These are phyloP conservation scores for Tolypocladium ovalisporum DNA, from an alignment of 2,329 filamentous ascomycete species.

Conservation along the genomic window DNA sequence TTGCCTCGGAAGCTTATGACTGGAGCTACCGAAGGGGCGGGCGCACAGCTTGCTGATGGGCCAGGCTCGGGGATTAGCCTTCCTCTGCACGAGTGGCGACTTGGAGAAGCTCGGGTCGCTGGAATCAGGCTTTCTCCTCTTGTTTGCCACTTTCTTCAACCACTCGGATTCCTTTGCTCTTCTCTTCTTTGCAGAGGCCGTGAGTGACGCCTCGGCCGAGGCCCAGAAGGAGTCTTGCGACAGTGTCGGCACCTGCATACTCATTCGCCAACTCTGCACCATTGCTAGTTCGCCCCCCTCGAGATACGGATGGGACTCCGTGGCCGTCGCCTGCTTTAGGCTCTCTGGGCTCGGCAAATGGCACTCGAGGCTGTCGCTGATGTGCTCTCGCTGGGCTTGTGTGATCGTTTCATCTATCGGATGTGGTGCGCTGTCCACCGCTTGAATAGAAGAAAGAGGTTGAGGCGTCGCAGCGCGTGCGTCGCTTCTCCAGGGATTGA, in stretches of 20 bases:
- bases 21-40: neutral
- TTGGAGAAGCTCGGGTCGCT: neutral
- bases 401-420: constrained; percentile 3
- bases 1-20: neutral
- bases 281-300: constrained; percentile 18
- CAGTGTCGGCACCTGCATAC: constrained; percentile 4
- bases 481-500: constrained; percentile 20
- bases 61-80: neutral
- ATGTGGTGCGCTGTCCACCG: neutral
- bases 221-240: constrained; percentile 11
- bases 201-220: constrained; percentile 3
- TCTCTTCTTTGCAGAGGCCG: constrained; percentile 11
- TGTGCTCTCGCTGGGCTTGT: constrained; percentile 2
- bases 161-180: constrained; percentile 17
- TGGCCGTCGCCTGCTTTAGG: constrained; percentile 21
- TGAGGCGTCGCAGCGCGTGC: neutral
- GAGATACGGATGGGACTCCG: constrained; percentile 16
- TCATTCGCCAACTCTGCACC: constrained; percentile 21
- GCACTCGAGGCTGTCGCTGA: constrained; percentile 17
- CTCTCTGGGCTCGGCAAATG: constrained; percentile 31
- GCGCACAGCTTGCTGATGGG: neutral
- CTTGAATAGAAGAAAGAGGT: too few species aligned
- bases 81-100: neutral
- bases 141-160: constrained; percentile 18
- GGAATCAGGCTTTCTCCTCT: constrained; percentile 14